Evolutionary conservation across 768 basidiomycete genomes (phyloP), one percentile per base, ranked within the genome.

Genomic region (Psilocybe subaeruginosa): DNA sequence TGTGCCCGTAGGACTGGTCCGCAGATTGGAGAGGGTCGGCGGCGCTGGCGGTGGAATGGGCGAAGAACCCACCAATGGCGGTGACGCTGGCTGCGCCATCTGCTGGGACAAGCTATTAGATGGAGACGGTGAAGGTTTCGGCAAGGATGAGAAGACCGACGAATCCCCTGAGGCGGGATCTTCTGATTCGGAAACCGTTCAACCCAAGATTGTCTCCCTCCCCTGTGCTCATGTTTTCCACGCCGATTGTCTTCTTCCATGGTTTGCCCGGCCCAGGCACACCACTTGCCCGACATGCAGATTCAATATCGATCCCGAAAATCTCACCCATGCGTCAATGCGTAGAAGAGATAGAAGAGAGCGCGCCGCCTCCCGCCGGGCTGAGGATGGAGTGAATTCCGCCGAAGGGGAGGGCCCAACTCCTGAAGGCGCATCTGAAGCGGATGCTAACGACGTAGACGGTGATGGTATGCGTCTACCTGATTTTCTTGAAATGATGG

Each of bases 211-310:
- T 52, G 85, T 93, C 37, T 76, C 85, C 2, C 82, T 93, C 8
- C 92, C 92, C 3, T 93, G 92, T 68, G 85, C 90, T 7, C 92
- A 93, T 71, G 85, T 91, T 54, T 93, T 93, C 76, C 92, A 93
- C 65, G 83, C 89, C 1, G 79, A 85, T 0, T 93, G 92, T 73
- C 82, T 93, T 37, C 70, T 90, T 8, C 92, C 92, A 1, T 93
- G 92, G 92, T 93, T 93, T 72, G 85, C 91, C 3, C 80, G 89
- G 59, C 89, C 91, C 9, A 81, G 79, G 46, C 89, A 90, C 64
- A 92, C 92, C 17, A 93, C 92, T 1, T 93, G 92, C 65, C 92
- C 92, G 0, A 90, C 90, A 0, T 93, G 92, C 73, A 77, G 92
- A 63, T 93, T 93, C 67, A 87, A 93, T 64, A 84, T 93, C 56